A percentile compares a stretch with the other conserved stretches of the same genome.
phyloP scores from a whole-genome alignment of 208 protist genomes.

The Crithidia thermophila region DNA sequence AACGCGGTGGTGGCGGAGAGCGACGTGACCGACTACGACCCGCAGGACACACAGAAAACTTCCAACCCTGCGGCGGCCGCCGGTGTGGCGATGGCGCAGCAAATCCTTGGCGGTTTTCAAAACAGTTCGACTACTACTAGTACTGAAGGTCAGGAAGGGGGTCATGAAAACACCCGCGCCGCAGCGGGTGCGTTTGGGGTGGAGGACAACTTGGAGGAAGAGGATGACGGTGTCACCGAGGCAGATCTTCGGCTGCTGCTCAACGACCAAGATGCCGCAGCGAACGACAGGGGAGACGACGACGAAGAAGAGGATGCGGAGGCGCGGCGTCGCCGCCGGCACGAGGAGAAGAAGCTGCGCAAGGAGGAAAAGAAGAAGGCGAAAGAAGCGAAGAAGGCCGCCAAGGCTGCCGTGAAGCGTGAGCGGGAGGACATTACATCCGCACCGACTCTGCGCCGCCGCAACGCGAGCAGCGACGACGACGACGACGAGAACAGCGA shows the following conservation, averaged over 20 bases:
- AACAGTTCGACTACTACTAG: background rate
- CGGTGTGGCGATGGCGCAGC: conserved; percentile 58
- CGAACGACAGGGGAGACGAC: background rate
- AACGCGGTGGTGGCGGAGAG: conserved; percentile 52
- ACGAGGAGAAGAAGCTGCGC: conserved; percentile 20
- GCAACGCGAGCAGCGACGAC: background rate
- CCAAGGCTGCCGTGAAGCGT: conserved; percentile 23
- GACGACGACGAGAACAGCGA: conserved; percentile 3
- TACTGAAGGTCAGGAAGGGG: background rate
- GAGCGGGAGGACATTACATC: conserved; percentile 26
- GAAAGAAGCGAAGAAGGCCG: conserved; percentile 21
- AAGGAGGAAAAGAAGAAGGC: conserved; percentile 25
- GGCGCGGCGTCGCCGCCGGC: conserved; percentile 13
- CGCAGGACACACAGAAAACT: conserved; percentile 45
- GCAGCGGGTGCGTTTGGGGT: background rate
- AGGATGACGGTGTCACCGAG: background rate
- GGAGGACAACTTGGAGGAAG: background rate
- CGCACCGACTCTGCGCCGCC: conserved; percentile 2
- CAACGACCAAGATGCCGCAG: background rate
- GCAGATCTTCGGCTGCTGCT: background rate
- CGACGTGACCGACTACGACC: conserved; percentile 65
- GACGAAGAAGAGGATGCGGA: background rate
- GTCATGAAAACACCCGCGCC: no score
- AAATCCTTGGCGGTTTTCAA: conserved; percentile 47
- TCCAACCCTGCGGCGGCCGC: conserved; percentile 50